These are phyloP conservation scores for Aschersonia sp. DNA, from an alignment of 2,329 filamentous ascomycete genomes.

Conservation along the genomic window DNA sequence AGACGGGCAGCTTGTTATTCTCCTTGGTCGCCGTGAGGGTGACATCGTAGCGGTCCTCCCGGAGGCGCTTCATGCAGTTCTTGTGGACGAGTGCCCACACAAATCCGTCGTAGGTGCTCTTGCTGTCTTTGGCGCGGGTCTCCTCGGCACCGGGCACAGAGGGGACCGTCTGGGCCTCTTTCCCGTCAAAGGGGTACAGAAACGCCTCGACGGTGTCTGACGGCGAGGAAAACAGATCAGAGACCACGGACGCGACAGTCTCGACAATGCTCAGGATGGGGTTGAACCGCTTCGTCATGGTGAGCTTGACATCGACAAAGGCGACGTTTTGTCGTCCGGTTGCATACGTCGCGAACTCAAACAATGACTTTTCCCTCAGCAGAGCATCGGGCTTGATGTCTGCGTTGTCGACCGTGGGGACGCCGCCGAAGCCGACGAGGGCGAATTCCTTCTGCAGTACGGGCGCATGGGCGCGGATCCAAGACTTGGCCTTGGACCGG, in stretches of 20 bases:
- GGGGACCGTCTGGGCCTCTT: conserved; percentile 66
- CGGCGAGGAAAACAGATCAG: conserved; percentile 59
- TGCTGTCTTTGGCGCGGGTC: conserved; percentile 36
- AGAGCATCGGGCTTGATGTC: conserved; percentile 27
- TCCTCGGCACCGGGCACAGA: conserved; percentile 44
- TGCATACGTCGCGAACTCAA: conserved; percentile 77
- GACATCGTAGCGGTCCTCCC: conserved; percentile 87
- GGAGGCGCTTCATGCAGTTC: conserved; percentile 75
- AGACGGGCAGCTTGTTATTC: conserved; percentile 72
- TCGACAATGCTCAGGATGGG: conserved; percentile 51
- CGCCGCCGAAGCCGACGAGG: conserved; percentile 63
- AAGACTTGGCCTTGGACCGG: conserved; percentile 62
- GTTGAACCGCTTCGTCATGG: conserved; percentile 76
- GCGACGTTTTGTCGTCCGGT: conserved; percentile 87
- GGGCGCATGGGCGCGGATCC: conserved; percentile 62
- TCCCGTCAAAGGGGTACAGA: conserved; percentile 83
- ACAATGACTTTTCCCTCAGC: conserved; percentile 74
- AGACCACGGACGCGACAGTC: conserved; percentile 55
- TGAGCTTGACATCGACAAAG: conserved; percentile 75
- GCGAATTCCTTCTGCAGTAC: conserved; percentile 71
- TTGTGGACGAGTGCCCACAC: conserved; percentile 96
- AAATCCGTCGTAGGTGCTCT: conserved; percentile 72
- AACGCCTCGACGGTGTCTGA: conserved; percentile 62
- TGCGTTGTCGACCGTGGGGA: conserved; percentile 29
- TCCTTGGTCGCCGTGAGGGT: conserved; percentile 91